Conservation (phyloP, 352 stramenopile genomes). For the Phytophthora constricta region DNA sequence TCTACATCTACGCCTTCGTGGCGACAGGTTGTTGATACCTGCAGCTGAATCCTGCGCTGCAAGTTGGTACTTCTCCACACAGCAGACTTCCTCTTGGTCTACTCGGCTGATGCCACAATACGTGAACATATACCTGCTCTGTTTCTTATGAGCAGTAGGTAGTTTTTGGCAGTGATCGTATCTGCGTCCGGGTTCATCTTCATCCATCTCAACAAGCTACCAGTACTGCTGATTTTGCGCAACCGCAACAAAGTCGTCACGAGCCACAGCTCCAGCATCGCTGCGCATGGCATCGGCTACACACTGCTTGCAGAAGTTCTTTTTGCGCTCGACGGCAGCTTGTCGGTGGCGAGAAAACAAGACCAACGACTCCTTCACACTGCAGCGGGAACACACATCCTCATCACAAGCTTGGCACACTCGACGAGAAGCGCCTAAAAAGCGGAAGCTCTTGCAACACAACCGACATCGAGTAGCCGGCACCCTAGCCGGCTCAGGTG, state of each 20-base stretch:
- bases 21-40: background rate
- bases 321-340: slow-evolving; percentile 32
- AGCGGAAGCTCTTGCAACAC: slow-evolving; percentile 45
- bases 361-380: slow-evolving; percentile 34
- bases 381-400: slow-evolving; percentile 39
- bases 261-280: slow-evolving; percentile 33
- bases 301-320: slow-evolving; percentile 42
- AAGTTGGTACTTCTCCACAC: background rate
- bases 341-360: slow-evolving; percentile 28
- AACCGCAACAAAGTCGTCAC: slow-evolving; percentile 34
- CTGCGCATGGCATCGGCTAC: slow-evolving; percentile 41
- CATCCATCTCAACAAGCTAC: no score
- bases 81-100: background rate
- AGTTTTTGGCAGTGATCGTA: no score
- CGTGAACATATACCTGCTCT: no score
- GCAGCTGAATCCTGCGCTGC: background rate
- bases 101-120: no score
- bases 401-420: slow-evolving; percentile 40
- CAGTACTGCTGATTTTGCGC: slow-evolving; percentile 23
- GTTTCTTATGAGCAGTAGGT: no score
- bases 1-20: background rate
- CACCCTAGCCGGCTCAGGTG: slow-evolving; percentile 21
- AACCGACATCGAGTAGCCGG: slow-evolving; percentile 35
- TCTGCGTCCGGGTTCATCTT: no score
- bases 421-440: slow-evolving; percentile 36